These are phyloP conservation scores for Populus pruinosa DNA, from an alignment of 345 rosid species.

Conservation along the genomic window DNA sequence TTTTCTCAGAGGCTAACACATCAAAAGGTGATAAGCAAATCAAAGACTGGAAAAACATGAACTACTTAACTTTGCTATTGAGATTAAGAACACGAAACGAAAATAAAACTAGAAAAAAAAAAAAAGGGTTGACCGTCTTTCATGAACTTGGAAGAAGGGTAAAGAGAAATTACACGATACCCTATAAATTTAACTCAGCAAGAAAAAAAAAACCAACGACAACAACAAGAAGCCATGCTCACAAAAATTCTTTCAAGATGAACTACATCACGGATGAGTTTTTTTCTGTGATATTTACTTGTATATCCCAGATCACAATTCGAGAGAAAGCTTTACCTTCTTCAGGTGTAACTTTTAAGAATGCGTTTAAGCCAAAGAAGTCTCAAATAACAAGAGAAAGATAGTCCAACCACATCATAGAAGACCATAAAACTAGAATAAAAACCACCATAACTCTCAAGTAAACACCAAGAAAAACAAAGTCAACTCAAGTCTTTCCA, in stretches of 20 bases:
- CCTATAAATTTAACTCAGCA: not conserved
- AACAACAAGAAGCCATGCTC: not conserved
- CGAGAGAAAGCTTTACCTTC: not conserved
- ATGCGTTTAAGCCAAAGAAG: not conserved
- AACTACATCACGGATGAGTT: not conserved
- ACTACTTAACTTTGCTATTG: not conserved
- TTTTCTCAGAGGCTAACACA: not conserved
- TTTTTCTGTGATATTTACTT: not conserved
- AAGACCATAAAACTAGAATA: slow-evolving; percentile 1
- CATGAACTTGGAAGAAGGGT: not conserved
- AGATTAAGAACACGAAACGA: not conserved
- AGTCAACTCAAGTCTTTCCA: slow-evolving; percentile 35
- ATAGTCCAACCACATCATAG: not conserved
- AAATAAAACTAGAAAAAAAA: not conserved
- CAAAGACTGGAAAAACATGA: not conserved
- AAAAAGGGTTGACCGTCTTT: not conserved
- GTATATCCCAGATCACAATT: not conserved
- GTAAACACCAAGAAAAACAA: slow-evolving; percentile 12
- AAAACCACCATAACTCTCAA: slow-evolving; percentile 16
- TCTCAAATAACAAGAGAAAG: not conserved
- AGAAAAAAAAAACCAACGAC: too few species aligned
- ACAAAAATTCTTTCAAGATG: not conserved
- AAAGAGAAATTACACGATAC: not conserved
- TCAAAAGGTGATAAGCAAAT: not conserved
- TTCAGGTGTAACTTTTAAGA: not conserved